Conservation (phyloP, 2,329 filamentous ascomycete genomes). For the Pezicula neosporulosa region DNA sequence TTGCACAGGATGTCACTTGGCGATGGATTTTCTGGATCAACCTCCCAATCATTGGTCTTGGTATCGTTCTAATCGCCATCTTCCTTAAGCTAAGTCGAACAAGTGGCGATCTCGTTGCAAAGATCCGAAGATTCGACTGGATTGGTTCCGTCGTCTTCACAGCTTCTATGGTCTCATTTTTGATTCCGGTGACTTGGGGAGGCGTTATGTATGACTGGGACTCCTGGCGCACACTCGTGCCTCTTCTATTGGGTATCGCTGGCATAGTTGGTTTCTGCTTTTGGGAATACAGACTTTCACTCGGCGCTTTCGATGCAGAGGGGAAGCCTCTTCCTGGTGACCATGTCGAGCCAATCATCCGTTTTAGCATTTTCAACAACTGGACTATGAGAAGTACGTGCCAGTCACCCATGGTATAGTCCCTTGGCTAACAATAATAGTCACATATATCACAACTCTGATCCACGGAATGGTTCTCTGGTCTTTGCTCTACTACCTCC, state of each 20-base stretch:
- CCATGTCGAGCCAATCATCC: conserved; percentile 32
- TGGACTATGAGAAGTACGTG: conserved; percentile 33
- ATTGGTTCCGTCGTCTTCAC: conserved; percentile 59
- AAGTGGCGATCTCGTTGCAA: conserved; percentile 14
- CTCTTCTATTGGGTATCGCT: conserved; percentile 50
- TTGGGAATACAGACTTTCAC: conserved; percentile 41
- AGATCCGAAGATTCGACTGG: conserved; percentile 56
- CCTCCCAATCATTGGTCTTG: conserved; percentile 22
- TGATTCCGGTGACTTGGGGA: conserved; percentile 62
- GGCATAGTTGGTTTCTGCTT: conserved; percentile 49
- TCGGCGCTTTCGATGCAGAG: conserved; percentile 19
- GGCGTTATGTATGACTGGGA: conserved; percentile 64
- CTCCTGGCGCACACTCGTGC: conserved; percentile 59
- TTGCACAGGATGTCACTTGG: conserved; percentile 50
- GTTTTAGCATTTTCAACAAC: conserved; percentile 39
- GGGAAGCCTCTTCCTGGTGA: conserved; percentile 16
- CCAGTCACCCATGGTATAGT: conserved; percentile 31
- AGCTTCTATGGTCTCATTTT: conserved; percentile 51
- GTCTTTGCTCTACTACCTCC: conserved; percentile 52
- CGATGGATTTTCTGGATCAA: conserved; percentile 59
- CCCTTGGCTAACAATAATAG: conserved; percentile 26
- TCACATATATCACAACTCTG: conserved; percentile 49
- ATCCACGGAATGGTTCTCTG: conserved; percentile 56
- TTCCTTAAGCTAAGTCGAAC: conserved; percentile 23
- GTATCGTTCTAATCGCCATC: conserved; percentile 19